Evolutionary conservation across 305 asterid species (phyloP).

Genomic region (Solanum hybrid): DNA sequence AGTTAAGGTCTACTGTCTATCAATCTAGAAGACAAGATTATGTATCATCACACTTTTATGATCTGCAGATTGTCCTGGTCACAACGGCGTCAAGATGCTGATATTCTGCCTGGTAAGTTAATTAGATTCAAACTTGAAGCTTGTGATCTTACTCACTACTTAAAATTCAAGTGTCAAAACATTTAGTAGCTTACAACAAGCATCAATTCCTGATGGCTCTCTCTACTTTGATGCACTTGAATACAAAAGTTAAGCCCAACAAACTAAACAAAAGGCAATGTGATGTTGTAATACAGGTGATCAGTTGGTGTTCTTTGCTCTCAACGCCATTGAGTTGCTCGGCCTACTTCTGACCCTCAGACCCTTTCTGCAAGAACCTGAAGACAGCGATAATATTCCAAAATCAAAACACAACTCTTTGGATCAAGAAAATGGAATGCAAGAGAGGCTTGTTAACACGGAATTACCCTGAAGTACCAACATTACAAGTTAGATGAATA

Average conservation of each 20-base stretch:
- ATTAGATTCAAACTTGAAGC: neutral
- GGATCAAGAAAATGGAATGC: neutral
- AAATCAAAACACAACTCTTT: neutral
- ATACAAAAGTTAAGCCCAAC: neutral
- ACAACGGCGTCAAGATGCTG: constrained; percentile 33
- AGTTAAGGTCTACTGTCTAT: neutral
- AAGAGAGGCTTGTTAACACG: neutral
- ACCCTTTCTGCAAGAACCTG: constrained; percentile 6
- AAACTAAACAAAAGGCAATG: neutral
- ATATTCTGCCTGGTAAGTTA: constrained; percentile 39
- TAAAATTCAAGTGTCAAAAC: neutral
- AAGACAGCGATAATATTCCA: neutral
- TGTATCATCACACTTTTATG: neutral
- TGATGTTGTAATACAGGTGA: constrained; percentile 24
- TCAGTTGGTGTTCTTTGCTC: constrained; percentile 9
- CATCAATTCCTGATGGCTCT: neutral
- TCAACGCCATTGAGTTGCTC: constrained; percentile 8
- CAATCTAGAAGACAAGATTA: neutral
- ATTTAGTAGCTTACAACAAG: neutral
- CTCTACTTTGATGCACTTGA: neutral
- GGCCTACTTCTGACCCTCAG: constrained; percentile 3
- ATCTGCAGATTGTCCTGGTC: constrained; percentile 49
- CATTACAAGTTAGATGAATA: neutral
- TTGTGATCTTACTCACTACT: neutral
- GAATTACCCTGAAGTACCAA: constrained; percentile 1